phyloP scores from a whole-genome alignment of 73 alveolate genomes.

The Tetrahymena thermophila region DNA sequence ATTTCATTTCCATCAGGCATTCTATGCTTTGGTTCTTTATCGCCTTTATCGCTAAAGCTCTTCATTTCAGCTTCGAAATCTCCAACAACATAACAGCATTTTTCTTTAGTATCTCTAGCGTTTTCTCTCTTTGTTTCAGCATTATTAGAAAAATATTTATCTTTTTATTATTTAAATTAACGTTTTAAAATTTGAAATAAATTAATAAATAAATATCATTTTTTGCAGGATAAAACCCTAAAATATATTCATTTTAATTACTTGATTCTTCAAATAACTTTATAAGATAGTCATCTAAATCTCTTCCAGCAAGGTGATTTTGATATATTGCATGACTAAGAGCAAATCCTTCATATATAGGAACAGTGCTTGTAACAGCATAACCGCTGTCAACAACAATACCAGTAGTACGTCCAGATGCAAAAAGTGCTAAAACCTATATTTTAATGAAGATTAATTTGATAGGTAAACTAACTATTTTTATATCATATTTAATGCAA shows the following conservation, averaged over 20 bases:
- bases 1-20: conserved; percentile 84
- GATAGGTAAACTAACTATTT: not conserved
- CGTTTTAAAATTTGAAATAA: too few species aligned
- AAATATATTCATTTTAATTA: conserved; percentile 2
- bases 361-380: conserved; percentile 87
- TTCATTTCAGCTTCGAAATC: conserved; percentile 71
- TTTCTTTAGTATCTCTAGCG: conserved; percentile 40
- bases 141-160: conserved; percentile 24
- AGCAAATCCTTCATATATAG: conserved; percentile 97
- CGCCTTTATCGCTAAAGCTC: conserved; percentile 52
- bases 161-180: not conserved
- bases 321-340: conserved; percentile 89
- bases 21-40: conserved; percentile 56
- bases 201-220: too few species aligned
- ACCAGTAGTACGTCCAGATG: conserved; percentile 98
- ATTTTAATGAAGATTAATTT: not conserved
- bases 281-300: conserved; percentile 73
- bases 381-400: conserved; percentile 96
- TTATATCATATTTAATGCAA: not conserved
- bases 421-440: conserved; percentile 84
- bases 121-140: conserved; percentile 39
- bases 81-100: conserved; percentile 58
- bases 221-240: too few species aligned
- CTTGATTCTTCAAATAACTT: conserved; percentile 60
- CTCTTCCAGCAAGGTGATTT: conserved; percentile 86